Evolutionary conservation across 495 filamentous ascomycete genomes (phyloP).

Genomic region (Neurospora sp.): DNA sequence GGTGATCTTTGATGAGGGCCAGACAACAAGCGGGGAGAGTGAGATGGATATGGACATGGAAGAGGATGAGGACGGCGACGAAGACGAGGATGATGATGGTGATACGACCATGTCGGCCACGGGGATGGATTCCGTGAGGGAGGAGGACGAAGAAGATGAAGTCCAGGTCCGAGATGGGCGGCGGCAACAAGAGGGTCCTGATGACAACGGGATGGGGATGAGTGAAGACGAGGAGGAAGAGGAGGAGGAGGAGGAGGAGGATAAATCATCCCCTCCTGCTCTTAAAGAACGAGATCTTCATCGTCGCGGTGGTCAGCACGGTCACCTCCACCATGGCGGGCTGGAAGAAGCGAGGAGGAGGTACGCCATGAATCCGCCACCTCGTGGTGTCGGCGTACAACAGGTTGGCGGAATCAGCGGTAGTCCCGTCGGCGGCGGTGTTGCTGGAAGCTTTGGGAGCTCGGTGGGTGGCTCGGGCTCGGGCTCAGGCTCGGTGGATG

Average conservation of each 20-base stretch:
- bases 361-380: not conserved
- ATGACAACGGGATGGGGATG: conserved; percentile 8
- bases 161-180: not conserved
- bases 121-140: not conserved
- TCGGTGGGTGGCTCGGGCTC: not conserved
- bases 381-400: not conserved
- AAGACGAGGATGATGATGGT: conserved; percentile 5
- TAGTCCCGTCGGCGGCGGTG: not conserved
- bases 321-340: not conserved
- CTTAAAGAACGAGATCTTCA: not conserved
- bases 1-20: conserved; percentile 55
- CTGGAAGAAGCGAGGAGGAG: not conserved
- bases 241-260: conserved; percentile 6
- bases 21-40: conserved; percentile 2
- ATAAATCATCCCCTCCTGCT: conserved; percentile 18
- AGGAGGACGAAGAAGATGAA: conserved; percentile 3
- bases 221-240: conserved; percentile 10
- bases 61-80: conserved; percentile 9
- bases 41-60: conserved; percentile 2
- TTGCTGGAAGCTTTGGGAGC: not conserved
- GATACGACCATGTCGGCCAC: not conserved
- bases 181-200: conserved; percentile 1
- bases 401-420: not conserved
- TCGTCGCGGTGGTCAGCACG: not conserved
- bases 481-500: conserved; percentile 7